Percentiles rank a stretch among this genome's conserved stretches.
Conservation (phyloP, 2,329 filamentous ascomycete species). For the Metarhizium brunneum region DNA sequence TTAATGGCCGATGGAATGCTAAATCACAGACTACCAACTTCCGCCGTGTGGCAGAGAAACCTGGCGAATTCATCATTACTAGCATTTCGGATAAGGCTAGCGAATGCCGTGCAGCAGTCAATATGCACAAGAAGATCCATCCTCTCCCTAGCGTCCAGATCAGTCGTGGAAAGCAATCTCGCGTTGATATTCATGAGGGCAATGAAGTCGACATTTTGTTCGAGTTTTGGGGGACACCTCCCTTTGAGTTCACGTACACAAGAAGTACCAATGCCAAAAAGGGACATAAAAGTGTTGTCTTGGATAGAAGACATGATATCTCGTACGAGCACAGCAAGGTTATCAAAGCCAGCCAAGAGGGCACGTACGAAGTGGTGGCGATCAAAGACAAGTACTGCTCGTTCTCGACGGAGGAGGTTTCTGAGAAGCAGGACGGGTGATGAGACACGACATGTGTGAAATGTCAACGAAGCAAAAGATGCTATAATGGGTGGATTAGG, state of each 20-base stretch:
- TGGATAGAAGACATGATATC: constrained; percentile 85
- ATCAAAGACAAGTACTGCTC: constrained; percentile 92
- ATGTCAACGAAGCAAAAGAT: constrained; percentile 29
- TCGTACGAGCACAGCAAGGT: constrained; percentile 75
- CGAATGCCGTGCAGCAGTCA: constrained; percentile 72
- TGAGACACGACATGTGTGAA: background rate
- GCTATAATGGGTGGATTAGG: constrained; percentile 8
- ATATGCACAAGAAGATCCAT: constrained; percentile 77
- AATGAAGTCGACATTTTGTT: constrained; percentile 89
- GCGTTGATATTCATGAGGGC: constrained; percentile 93
- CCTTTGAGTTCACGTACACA: constrained; percentile 97
- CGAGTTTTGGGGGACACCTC: constrained; percentile 89
- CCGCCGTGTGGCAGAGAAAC: constrained; percentile 83
- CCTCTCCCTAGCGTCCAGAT: constrained; percentile 87
- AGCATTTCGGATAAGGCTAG: constrained; percentile 80
- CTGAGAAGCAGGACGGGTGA: constrained; percentile 31
- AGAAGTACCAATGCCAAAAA: constrained; percentile 77
- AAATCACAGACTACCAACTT: constrained; percentile 74
- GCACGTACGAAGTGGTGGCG: constrained; percentile 92
- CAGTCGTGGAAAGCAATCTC: constrained; percentile 69
- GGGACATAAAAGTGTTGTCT: constrained; percentile 66
- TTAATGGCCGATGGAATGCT: constrained; percentile 74
- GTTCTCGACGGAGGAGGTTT: constrained; percentile 62
- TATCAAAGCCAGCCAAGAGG: constrained; percentile 81
- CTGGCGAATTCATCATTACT: constrained; percentile 81